Evolutionary conservation across 2,329 filamentous ascomycete species (phyloP), one percentile per base, ranked within the genome.

Genomic region (Nannizzia gypsea): DNA sequence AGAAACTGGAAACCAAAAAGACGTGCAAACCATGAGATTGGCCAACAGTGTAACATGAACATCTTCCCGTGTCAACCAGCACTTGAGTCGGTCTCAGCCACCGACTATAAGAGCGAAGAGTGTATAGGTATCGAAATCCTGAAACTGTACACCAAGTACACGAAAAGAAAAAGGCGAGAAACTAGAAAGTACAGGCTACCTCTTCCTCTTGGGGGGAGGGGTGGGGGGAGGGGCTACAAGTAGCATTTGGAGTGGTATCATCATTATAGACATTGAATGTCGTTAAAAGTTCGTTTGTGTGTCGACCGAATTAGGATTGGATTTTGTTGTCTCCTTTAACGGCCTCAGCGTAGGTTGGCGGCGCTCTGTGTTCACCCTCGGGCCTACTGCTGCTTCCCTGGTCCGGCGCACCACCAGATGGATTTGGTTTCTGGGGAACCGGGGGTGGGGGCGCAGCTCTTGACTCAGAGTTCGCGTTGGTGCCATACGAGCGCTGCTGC

Each of bases 291-390:
- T 15, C 22, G 38, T 42, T 44, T 8, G 22, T 5, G 22, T 9
- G 11, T 28, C 15, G 26, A 13, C 28, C 31, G 31, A 36, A 11
- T 36, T 56, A 59, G n/a, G 74, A 80, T 80, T 97, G 93, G 57
- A 96, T 80, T 81, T 97, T 97, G 74, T 96, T 77, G 70, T 97
- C 92, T 0, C 89, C 90, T 68, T 86, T 86, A 61, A 96, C 86
- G 55, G 90, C 92, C 74, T 96, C 89, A 15, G 88, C 87, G 73
- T 97, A 97, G 13, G 87, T 89, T 3, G 93, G 92, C 46, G 92
- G 91, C 40, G 76, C 34, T 74, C 73, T 64, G 15, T 52, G 48
- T 73, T 75, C 70, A 67, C 63, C 73, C 59, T 72, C 70, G 65
- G 66, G 68, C 24, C 48, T 52, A 65, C 68, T 70, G 68, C 68